Evolutionary conservation across 208 protist genomes (phyloP), one percentile per base, ranked within the genome.

Genomic region (Crithidia expoeki): DNA sequence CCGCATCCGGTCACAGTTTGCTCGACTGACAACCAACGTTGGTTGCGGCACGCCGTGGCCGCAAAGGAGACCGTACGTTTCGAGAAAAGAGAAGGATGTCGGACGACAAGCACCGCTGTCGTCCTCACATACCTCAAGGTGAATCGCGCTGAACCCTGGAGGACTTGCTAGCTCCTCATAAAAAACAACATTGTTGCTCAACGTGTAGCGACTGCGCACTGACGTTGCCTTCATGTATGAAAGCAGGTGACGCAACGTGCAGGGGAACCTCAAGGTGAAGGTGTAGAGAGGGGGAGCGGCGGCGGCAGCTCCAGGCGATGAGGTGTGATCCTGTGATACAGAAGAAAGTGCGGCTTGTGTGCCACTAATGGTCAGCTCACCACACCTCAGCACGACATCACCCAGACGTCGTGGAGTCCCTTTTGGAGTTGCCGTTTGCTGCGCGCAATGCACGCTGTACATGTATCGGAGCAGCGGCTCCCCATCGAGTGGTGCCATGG

Each of bases 381-480:
- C 36, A 34, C 46, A 16, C n/a, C 38, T 6, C 19, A 68, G 57
- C 2, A 56, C 25, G 4, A 77, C 57, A 49, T 72, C 72, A 5
- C 64, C 63, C 5, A 71, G 25, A 32, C 40, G 19, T 4, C 40
- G 23, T 40, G 64, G 14, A 32, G 55, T 27, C 42, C 44, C 28
- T 0, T 19, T 30, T 23, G 16, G 5, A 2, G 47, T n/a, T 12
- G 32, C 11, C 17, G 4, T 33, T 28, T 27, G 19, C 59, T 72
- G 44, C 3, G 28, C 46, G 23, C 72, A 51, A 49, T 77, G 72
- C 10, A 72, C 40, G 4, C 7, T 1, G 50, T 68, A 67, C 1
- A 77, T 46, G 33, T 67, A 77, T 1, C 46, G 58, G 28, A 77
- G 60, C 7, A 77, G 63, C 38, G 72, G 72, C 58, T 36, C 33